Evolutionary conservation across 805 yeast species (phyloP), one percentile per base, ranked within the genome.

Genomic region (Torulaspora quercuum): DNA sequence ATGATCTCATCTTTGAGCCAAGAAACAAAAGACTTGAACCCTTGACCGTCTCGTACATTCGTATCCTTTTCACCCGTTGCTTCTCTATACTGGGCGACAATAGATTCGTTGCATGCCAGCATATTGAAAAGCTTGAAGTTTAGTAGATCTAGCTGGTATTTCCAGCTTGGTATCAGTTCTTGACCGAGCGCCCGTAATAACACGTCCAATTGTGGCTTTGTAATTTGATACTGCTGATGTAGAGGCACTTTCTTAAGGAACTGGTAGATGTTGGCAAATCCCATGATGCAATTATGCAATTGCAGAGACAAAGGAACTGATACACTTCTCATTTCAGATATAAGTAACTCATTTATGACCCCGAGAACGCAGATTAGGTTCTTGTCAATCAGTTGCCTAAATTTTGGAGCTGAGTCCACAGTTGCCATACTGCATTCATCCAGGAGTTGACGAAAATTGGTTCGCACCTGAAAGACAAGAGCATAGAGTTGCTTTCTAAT

Each of bases 1-100:
- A 46, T 36, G 12, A 43, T 44, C 38, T 48, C 52, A 12, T 49
- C 54, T 23, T 52, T 52, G 13, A 52, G 33, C 57, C 57, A 52
- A 14, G 37, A 30, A 5, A 52, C 45, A 23, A 43, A 39, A 12
- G 32, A 33, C 9, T 32, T 39, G 27, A 52, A 52, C 3, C 39
- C 40, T 13, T 44, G 43, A 11, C 53, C 50, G 15, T 36, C 32
- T 17, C 37, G 37, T 3, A 44, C 39, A 12, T 37, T 41, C 11
- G 35, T 19, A 20, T 8, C 29, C 11, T n/a, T 21, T 9, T 33
- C 42, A 6, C 39, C 37, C 4, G 46, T 36, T 11, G 33, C 32
- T 7, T 37, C 34, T 18, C 45, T 37, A 24, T 46, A 49, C 20
- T 29, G 26, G 13, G 30, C 25, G 8, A 49, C 35, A 7, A 50